Evolutionary conservation across 108 stramenopile species (phyloP), one percentile per base, ranked within the genome.

Genomic region (Cyclotella atomus): DNA sequence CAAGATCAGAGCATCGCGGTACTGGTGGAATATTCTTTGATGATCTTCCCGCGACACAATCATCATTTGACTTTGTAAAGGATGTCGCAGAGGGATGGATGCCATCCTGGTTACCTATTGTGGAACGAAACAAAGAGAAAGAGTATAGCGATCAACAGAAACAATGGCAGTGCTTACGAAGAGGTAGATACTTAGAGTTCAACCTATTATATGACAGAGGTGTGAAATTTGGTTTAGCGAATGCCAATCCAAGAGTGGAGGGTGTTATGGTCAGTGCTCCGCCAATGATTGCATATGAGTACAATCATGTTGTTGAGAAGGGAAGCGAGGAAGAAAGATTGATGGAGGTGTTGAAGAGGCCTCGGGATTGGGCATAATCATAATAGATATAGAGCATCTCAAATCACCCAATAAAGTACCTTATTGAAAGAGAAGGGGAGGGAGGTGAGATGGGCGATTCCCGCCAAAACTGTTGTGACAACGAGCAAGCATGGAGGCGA

Each of bases 1-100:
- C 92, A 28, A 71, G 97, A 20, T 76, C 79, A 16, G 97, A 98
- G 62, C 97, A 98, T 81, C 88, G 97, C 28, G 97, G 97, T 5
- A 92, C 93, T 16, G 97, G 97, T 32, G 97, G 97, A 3, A 95
- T 98, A 14, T 98, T 98, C 81, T 98, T 94, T 75, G 97, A 98
- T 74, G 97, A 98, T 71, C 67, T 97, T 27, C 76, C 83, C 16
- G 85, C 90, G 5, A 81, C 87, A 16, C 41, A 27, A 16, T 15
- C 59, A 8, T 61, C 86, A 9, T 43, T 83, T 10, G 25, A 62
- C 0, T 97, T 97, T 75, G 89, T 91, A 5, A 21, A 87, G 57
- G 86, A 86, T 66, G 92, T 97, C 0, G 94, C 90, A 17, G 17
- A 79, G 24, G 75, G 84, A 6, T 97, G 96, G 95, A 94, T 97